A percentile compares a stretch with the other conserved stretches of the same genome.
These are phyloP conservation scores for Plasmodium inui DNA, from an alignment of 169 alveolate species.

Conservation along the genomic window DNA sequence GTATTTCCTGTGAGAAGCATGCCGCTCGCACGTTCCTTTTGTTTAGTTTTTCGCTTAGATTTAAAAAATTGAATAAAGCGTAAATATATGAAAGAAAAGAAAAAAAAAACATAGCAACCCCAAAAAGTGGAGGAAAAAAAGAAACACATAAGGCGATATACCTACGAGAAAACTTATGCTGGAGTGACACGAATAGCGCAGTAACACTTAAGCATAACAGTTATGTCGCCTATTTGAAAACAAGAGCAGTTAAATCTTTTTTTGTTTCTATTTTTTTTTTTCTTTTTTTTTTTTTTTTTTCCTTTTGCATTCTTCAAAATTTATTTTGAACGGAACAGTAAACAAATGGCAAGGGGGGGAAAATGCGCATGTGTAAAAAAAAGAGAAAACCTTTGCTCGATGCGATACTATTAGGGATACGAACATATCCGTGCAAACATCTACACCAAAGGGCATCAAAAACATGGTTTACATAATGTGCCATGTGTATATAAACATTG, in stretches of 20 bases:
- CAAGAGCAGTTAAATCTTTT: not conserved
- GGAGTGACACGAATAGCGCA: conserved; percentile 4
- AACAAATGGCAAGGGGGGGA: not conserved
- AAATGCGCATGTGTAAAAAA: conserved; percentile 2
- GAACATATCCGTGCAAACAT: not conserved
- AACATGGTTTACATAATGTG: not conserved
- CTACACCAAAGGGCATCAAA: not conserved
- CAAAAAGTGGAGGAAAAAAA: not conserved
- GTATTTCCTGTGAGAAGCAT: not conserved
- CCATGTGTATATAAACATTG: not conserved
- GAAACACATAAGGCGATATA: not conserved
- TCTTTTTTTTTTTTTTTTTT: not conserved
- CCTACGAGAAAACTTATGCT: not conserved
- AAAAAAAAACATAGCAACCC: not conserved
- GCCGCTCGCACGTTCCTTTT: not conserved
- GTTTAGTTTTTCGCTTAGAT: not conserved
- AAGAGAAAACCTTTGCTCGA: not conserved
- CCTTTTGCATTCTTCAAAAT: not conserved
- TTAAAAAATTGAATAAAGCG: not conserved
- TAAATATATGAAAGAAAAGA: not conserved
- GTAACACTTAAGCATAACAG: not conserved
- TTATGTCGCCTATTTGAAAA: not conserved
- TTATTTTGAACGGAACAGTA: not conserved
- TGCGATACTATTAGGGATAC: not conserved
- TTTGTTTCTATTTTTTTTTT: not conserved